Evolutionary conservation across 352 stramenopile species (phyloP), one percentile per base, ranked within the genome.

Genomic region (Chrysophaeum taylorii): DNA sequence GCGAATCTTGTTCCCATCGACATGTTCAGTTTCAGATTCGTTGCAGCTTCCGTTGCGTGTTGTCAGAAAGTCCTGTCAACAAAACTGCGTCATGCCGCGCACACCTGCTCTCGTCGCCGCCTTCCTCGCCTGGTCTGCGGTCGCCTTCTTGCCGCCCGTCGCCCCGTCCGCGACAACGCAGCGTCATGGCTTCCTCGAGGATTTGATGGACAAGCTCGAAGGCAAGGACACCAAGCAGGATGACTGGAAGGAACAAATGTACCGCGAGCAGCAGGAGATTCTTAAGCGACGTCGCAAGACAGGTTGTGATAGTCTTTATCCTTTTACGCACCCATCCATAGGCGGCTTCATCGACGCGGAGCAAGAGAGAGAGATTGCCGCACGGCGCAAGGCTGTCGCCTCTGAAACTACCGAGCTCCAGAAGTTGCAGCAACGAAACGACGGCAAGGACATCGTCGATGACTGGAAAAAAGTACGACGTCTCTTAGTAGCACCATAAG

Each of bases 151-250:
- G 57, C 35, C 33, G 57, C 57, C 33, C 14, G 14, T 7, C 33
- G 14, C 33, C 33, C 57, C 2, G 1, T n/a, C 12, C 9, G 18
- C 15, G 12, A 7, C 27, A 7, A n/a, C 35, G 39, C 39, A 21
- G 18, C 2, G 2, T 2, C 27, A 42, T 35, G 57, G 57, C 57
- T 66, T 66, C 35, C 31, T 66, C 33, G 57, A 66, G 12, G 57
- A 66, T n/a, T 36, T 66, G 14, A 66, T 66, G 57, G 57, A 66
- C 57, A 66, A 66, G 57, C n/a, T 66, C 9, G 57, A 66, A 23
- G 53, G 53, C 27, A 35, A 35, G 12, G 57, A 66, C 35, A 18
- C 45, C 12, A 66, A 66, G 31, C 18, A 42, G 18, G 52, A 35
- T 12, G 57, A 5, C 35, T 66, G 57, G 57, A 66, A 66, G 57